Evolutionary conservation across 2,329 filamentous ascomycete genomes (phyloP).

Genomic region (Monilinia vaccinii-corymbosi): DNA sequence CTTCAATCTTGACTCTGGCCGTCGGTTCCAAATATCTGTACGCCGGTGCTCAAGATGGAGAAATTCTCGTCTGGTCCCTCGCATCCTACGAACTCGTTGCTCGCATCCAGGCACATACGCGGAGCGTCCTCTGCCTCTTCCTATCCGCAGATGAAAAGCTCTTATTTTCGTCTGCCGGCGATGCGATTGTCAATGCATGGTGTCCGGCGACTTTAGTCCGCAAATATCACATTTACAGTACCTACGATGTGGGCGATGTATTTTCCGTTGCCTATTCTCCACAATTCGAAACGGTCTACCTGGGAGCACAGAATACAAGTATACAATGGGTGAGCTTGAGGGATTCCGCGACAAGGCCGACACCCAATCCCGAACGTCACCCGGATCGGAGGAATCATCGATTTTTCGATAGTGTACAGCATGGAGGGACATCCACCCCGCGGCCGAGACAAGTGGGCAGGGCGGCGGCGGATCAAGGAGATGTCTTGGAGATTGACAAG

Average conservation of each 20-base stretch:
- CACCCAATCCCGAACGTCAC: conserved; percentile 57
- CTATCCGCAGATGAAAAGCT: conserved; percentile 64
- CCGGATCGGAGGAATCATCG: conserved; percentile 70
- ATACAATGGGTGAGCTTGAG: conserved; percentile 86
- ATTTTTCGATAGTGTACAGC: conserved; percentile 91
- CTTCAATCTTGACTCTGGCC: conserved; percentile 73
- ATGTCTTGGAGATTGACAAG: conserved; percentile 70
- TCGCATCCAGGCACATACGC: conserved; percentile 79
- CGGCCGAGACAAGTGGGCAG: conserved; percentile 41
- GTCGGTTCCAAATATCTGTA: conserved; percentile 77
- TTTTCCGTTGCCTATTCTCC: conserved; percentile 89
- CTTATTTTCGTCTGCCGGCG: conserved; percentile 86
- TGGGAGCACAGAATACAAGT: conserved; percentile 88
- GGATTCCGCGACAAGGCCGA: conserved; percentile 49
- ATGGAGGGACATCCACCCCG: conserved; percentile 68
- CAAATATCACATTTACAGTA: conserved; percentile 84
- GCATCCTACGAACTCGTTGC: conserved; percentile 74
- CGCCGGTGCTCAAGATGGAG: conserved; percentile 85
- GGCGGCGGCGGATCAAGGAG: conserved; percentile 44
- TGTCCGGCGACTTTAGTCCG: conserved; percentile 65
- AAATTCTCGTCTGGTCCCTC: conserved; percentile 87
- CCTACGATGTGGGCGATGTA: conserved; percentile 89
- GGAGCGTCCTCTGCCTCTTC: conserved; percentile 79
- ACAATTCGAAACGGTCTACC: conserved; percentile 71
- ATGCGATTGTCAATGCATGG: conserved; percentile 94